Percentiles rank a stretch among this genome's conserved stretches.
Evolutionary conservation across 176 grass and related monocot genomes (phyloP).

Genomic region (Triticum turgidum): DNA sequence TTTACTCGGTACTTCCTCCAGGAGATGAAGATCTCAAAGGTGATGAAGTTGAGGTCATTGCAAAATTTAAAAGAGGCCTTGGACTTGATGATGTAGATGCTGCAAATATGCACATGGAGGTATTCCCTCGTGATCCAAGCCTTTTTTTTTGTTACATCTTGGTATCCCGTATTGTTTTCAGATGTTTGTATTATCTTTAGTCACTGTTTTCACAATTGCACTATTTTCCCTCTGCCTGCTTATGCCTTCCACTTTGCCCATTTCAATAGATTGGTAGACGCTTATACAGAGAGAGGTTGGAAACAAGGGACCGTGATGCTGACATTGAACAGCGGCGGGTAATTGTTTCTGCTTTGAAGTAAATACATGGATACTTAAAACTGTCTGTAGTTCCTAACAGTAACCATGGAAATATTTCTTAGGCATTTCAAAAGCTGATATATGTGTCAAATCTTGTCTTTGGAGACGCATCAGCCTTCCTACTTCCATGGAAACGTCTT

Average conservation of each 20-base stretch:
- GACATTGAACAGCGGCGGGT: slow-evolving; percentile 30
- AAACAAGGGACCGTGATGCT: slow-evolving; percentile 31
- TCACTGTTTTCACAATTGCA: background rate
- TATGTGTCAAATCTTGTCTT: slow-evolving; percentile 99
- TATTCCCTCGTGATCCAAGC: slow-evolving; percentile 38
- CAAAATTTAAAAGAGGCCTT: slow-evolving; percentile 89
- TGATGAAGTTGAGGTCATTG: slow-evolving; percentile 74
- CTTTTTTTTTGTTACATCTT: slow-evolving; percentile 23
- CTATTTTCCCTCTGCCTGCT: slow-evolving; percentile 8
- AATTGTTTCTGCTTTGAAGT: slow-evolving; percentile 37
- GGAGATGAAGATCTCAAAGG: slow-evolving; percentile 90
- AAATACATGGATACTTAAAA: slow-evolving; percentile 26
- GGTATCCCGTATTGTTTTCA: background rate
- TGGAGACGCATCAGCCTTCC: slow-evolving; percentile 87
- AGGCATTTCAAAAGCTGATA: slow-evolving; percentile 99
- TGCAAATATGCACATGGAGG: slow-evolving; percentile 97
- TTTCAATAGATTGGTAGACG: slow-evolving; percentile 80
- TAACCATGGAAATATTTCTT: slow-evolving; percentile 38
- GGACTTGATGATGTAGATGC: slow-evolving; percentile 97
- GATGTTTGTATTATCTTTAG: slow-evolving; percentile 20
- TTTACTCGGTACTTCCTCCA: slow-evolving; percentile 86
- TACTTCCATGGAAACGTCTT: slow-evolving; percentile 98
- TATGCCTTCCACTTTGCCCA: slow-evolving; percentile 32
- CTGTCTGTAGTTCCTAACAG: slow-evolving; percentile 10
- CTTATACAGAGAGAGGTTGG: slow-evolving; percentile 89